These are phyloP conservation scores for Ailanthus altissimus DNA, from an alignment of 345 rosid genomes.

Conservation along the genomic window DNA sequence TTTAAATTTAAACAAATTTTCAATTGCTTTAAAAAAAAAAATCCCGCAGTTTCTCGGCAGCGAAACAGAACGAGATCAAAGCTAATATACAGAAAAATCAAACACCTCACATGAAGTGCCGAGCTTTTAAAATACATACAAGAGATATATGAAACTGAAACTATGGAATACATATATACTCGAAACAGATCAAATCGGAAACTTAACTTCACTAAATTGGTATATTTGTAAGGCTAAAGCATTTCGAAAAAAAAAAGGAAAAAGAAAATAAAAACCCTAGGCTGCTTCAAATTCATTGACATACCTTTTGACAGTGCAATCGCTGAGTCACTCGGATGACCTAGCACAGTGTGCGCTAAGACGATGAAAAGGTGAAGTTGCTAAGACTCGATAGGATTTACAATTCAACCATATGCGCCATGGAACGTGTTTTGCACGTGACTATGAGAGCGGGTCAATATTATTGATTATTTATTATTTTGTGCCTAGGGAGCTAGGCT, in stretches of 20 bases:
- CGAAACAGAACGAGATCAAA: not conserved
- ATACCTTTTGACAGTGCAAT: not conserved
- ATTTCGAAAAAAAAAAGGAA: not conserved
- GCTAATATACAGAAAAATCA: not conserved
- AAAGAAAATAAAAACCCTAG: not conserved
- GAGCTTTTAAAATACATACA: not conserved
- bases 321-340: slow-evolving; percentile 29
- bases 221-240: not conserved
- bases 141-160: not conserved
- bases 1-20: not conserved
- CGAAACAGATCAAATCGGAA: not conserved
- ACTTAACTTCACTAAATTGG: not conserved
- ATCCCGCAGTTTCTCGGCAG: not conserved
- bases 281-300: not conserved
- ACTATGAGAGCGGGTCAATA: too few relatives aligned
- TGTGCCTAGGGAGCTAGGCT: too few relatives aligned
- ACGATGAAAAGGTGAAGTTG: too few relatives aligned
- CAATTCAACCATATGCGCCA: not conserved
- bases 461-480: too few relatives aligned
- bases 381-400: not conserved
- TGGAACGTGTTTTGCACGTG: not conserved
- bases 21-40: not conserved
- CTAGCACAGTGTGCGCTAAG: slow-evolving; percentile 5
- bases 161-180: not conserved
- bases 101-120: not conserved